Evolutionary conservation across 176 grass and related monocot species (phyloP).

Genomic region (Eleusine coracana): DNA sequence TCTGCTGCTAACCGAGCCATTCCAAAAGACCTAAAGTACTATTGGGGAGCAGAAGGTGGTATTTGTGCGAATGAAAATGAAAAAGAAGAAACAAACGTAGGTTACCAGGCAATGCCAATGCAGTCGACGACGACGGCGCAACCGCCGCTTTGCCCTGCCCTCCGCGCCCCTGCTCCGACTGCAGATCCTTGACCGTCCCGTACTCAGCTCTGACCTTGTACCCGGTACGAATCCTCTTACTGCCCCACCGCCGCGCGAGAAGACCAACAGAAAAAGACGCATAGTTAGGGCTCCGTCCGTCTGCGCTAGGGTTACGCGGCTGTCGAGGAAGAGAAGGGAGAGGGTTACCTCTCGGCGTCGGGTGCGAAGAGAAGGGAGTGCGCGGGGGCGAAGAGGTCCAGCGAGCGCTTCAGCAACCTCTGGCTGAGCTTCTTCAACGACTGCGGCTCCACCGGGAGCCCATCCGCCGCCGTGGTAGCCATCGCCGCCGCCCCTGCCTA

Average conservation of each 20-base stretch:
- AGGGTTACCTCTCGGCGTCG: constrained; percentile 63
- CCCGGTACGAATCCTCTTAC: constrained; percentile 76
- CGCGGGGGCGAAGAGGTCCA: constrained; percentile 77
- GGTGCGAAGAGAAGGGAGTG: constrained; percentile 49
- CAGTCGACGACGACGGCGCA: constrained; percentile 24
- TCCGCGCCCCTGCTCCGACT: constrained; percentile 49
- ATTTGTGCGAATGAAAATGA: not conserved
- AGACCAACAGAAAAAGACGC: constrained; percentile 5
- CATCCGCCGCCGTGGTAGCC: constrained; percentile 37
- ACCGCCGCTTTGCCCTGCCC: constrained; percentile 45
- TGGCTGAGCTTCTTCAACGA: constrained; percentile 92
- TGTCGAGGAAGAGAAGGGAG: not conserved
- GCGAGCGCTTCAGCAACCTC: constrained; percentile 76
- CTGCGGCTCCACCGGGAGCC: constrained; percentile 73
- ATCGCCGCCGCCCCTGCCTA: constrained; percentile 5
- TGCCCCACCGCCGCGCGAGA: constrained; percentile 22
- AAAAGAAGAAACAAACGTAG: not conserved
- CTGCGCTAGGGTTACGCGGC: constrained; percentile 39
- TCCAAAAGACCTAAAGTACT: not conserved
- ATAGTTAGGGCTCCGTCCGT: constrained; percentile 1
- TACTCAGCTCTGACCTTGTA: constrained; percentile 90
- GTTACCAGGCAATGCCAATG: constrained; percentile 68
- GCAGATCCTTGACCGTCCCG: constrained; percentile 59
- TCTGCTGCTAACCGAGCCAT: no score
- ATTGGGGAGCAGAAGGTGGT: not conserved